These are phyloP conservation scores for Aspergillus niger DNA, from an alignment of 2,329 filamentous ascomycete genomes.

Conservation along the genomic window DNA sequence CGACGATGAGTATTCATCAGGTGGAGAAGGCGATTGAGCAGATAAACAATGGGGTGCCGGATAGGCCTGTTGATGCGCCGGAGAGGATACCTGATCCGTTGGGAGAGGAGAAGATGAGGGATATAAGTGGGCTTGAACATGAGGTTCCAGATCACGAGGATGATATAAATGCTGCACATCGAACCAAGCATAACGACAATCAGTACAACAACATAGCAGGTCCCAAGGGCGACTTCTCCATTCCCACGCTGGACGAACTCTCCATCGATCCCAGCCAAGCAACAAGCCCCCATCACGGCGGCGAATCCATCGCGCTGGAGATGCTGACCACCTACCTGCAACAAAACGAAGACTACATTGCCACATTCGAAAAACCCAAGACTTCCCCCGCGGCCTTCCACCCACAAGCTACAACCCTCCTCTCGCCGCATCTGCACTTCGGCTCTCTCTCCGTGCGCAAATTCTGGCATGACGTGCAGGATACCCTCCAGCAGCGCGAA, in stretches of 20 bases:
- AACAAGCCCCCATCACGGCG: slow-evolving; percentile 68
- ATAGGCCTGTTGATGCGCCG: slow-evolving; percentile 63
- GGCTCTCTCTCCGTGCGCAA: slow-evolving; percentile 69
- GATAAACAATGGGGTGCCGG: slow-evolving; percentile 57
- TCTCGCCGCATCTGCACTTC: slow-evolving; percentile 75
- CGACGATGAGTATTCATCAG: slow-evolving; percentile 73
- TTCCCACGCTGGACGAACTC: slow-evolving; percentile 71
- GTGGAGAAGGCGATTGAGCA: slow-evolving; percentile 65
- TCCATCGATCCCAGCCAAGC: slow-evolving; percentile 60
- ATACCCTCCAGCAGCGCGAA: slow-evolving; percentile 60
- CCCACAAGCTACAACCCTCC: slow-evolving; percentile 70
- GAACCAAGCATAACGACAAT: slow-evolving; percentile 54
- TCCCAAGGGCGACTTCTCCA: slow-evolving; percentile 67
- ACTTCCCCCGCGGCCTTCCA: slow-evolving; percentile 73
- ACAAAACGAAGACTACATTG: slow-evolving; percentile 65
- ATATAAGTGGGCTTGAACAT: slow-evolving; percentile 45
- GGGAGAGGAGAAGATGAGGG: slow-evolving; percentile 52
- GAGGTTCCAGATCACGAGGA: slow-evolving; percentile 49
- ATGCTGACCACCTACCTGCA: slow-evolving; percentile 61
- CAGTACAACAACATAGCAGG: slow-evolving; percentile 66
- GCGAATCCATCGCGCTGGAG: slow-evolving; percentile 66
- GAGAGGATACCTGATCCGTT: slow-evolving; percentile 61
- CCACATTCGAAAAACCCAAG: slow-evolving; percentile 74
- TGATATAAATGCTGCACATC: slow-evolving; percentile 63
- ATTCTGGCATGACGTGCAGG: slow-evolving; percentile 72